Evolutionary conservation across 2,329 filamentous ascomycete species (phyloP).

Genomic region (Sporothrix brasiliensis): DNA sequence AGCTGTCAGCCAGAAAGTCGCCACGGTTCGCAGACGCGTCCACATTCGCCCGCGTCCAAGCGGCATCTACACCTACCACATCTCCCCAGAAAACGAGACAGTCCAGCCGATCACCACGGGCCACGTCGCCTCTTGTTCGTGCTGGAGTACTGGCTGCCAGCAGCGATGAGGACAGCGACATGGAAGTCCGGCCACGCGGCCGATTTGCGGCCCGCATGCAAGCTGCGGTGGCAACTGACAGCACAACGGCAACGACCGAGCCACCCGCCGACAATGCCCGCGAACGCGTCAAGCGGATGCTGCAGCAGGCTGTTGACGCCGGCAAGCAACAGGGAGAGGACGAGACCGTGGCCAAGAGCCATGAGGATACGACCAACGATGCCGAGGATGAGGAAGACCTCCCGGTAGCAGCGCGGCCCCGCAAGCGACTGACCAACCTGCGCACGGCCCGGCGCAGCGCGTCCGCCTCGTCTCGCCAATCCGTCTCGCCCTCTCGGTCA

Average conservation of each 20-base stretch:
- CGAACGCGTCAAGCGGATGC: constrained; percentile 50
- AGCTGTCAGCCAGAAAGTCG: constrained; percentile 10
- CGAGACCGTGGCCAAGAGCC: background rate
- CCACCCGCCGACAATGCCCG: constrained; percentile 43
- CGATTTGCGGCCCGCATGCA: constrained; percentile 68
- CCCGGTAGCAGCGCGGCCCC: constrained; percentile 42
- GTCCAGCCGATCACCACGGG: constrained; percentile 16
- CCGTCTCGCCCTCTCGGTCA: background rate
- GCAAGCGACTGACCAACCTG: constrained; percentile 39
- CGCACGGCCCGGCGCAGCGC: constrained; percentile 37
- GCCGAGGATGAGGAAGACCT: constrained; percentile 43
- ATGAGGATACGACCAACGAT: constrained; percentile 34
- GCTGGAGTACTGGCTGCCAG: constrained; percentile 15
- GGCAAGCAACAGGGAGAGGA: constrained; percentile 34
- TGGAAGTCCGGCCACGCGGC: constrained; percentile 60
- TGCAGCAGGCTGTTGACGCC: constrained; percentile 43
- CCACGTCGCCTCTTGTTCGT: constrained; percentile 1
- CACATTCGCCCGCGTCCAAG: constrained; percentile 25
- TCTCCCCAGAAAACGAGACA: constrained; percentile 30
- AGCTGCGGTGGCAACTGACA: constrained; percentile 36
- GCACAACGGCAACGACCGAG: constrained; percentile 33
- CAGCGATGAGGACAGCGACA: constrained; percentile 50
- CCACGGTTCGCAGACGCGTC: background rate
- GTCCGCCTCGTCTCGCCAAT: constrained; percentile 24
- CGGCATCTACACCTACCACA: background rate